phyloP scores from a whole-genome alignment of 2,329 filamentous ascomycete genomes.

The Ophiocordyceps camponoti-leonardi region DNA sequence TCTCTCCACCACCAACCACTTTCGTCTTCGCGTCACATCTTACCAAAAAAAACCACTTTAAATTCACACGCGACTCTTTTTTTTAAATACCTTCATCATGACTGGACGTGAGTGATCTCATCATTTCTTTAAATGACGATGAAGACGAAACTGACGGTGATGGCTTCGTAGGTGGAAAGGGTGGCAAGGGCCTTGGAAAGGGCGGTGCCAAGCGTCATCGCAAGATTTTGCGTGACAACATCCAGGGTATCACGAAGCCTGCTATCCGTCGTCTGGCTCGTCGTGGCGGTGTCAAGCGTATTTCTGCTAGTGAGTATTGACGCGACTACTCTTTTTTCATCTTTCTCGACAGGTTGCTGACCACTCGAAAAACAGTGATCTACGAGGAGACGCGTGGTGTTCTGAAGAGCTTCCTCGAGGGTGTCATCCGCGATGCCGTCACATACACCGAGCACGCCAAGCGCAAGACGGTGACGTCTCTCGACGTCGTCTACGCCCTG shows the following conservation, averaged over 20 bases:
- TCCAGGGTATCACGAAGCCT: constrained; percentile 97
- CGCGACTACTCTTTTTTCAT: too few species aligned
- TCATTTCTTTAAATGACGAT: background rate
- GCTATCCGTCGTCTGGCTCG: constrained; percentile 96
- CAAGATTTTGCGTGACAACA: constrained; percentile 99
- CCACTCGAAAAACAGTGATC: constrained; percentile 32
- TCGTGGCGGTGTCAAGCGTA: constrained; percentile 99
- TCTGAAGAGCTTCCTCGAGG: constrained; percentile 63
- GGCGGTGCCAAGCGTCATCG: constrained; percentile 97
- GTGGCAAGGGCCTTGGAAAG: constrained; percentile 96
- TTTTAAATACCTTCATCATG: constrained; percentile 35
- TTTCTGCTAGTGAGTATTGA: constrained; percentile 62
- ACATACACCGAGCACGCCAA: constrained; percentile 70
- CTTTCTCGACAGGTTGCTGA: constrained; percentile 6
- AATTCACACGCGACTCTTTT: background rate
- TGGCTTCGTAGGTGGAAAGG: constrained; percentile 57
- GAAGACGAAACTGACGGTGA: constrained; percentile 23
- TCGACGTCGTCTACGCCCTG: constrained; percentile 50
- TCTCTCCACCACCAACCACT: constrained; percentile 8
- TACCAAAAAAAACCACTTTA: constrained; percentile 4
- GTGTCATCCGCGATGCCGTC: constrained; percentile 60
- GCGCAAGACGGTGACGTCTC: constrained; percentile 61
- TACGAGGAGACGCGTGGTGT: constrained; percentile 66
- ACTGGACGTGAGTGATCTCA: constrained; percentile 49
- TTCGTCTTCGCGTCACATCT: constrained; percentile 3